Evolutionary conservation across 1,284 basidiomycete genomes (phyloP).

Genomic region (Phlebopus sp.): DNA sequence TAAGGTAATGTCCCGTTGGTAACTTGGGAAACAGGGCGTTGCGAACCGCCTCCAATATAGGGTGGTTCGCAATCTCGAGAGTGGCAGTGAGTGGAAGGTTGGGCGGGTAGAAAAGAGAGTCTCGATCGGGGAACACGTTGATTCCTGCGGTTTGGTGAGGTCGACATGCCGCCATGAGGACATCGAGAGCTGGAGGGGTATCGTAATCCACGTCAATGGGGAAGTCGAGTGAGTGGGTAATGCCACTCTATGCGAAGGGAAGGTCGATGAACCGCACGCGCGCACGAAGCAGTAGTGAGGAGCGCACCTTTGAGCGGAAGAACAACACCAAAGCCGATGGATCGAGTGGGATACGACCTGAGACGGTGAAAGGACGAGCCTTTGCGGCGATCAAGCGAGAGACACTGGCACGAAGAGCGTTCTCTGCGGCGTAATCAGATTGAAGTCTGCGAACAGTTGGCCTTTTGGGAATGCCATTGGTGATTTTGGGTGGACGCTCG

Average conservation of each 20-base stretch:
- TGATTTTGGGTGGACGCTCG: slow-evolving; percentile 47
- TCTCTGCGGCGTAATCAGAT: slow-evolving; percentile 49
- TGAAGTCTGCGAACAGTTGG: slow-evolving; percentile 28
- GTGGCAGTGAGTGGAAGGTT: slow-evolving; percentile 70
- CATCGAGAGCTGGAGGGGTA: slow-evolving; percentile 75
- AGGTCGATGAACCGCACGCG: not conserved
- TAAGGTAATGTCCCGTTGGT: slow-evolving; percentile 65
- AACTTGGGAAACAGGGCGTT: slow-evolving; percentile 66
- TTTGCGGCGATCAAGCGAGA: slow-evolving; percentile 57
- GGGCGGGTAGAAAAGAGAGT: slow-evolving; percentile 70
- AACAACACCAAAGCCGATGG: slow-evolving; percentile 65
- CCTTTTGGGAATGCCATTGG: slow-evolving; percentile 29
- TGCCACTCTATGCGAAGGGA: slow-evolving; percentile 54
- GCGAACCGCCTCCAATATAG: slow-evolving; percentile 72
- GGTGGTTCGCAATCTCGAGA: slow-evolving; percentile 75
- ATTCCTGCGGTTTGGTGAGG: slow-evolving; percentile 57
- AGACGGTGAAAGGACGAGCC: slow-evolving; percentile 60
- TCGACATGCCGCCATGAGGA: slow-evolving; percentile 71
- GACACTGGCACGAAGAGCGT: slow-evolving; percentile 54
- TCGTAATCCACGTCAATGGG: slow-evolving; percentile 74
- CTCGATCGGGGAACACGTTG: slow-evolving; percentile 54
- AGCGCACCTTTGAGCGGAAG: slow-evolving; percentile 70
- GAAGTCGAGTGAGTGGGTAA: slow-evolving; percentile 76
- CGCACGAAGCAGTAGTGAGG: slow-evolving; percentile 1
- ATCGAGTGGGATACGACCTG: slow-evolving; percentile 70